A percentile compares a stretch with the other conserved stretches of the same genome.
These are phyloP conservation scores for Ustilago bromivora DNA, from an alignment of 1,284 basidiomycete species.

Conservation along the genomic window DNA sequence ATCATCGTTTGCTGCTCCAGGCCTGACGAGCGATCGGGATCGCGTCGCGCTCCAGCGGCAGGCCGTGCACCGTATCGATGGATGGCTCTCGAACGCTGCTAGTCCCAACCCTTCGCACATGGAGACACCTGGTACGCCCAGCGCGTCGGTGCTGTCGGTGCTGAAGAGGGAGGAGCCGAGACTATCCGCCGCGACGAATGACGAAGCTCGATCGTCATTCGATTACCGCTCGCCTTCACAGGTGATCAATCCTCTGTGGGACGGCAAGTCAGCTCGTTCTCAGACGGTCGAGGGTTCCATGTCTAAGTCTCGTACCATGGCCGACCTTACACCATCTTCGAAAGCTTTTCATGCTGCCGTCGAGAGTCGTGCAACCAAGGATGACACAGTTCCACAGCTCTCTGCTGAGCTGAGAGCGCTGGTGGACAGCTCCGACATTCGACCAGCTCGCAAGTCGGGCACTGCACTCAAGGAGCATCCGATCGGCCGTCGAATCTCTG, in stretches of 20 bases:
- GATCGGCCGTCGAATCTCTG: conserved; percentile 43
- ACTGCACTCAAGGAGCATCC: conserved; percentile 55
- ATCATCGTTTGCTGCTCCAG: conserved; percentile 17
- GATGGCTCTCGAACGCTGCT: conserved; percentile 53
- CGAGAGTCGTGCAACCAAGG: conserved; percentile 2
- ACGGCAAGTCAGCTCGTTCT: conserved; percentile 22
- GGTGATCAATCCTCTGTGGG: conserved; percentile 41
- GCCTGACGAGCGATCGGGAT: conserved; percentile 34
- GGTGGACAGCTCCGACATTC: conserved; percentile 44
- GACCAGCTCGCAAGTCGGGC: conserved; percentile 47
- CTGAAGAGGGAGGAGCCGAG: conserved; percentile 26
- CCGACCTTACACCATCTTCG: conserved; percentile 26
- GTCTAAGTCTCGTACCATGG: conserved; percentile 41
- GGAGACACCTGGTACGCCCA: conserved; percentile 54
- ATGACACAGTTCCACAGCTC: conserved; percentile 47
- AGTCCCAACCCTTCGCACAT: conserved; percentile 35
- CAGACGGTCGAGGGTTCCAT: conserved; percentile 4
- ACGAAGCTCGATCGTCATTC: conserved; percentile 22
- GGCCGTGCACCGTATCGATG: conserved; percentile 54
- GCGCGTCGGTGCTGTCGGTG: conserved; percentile 51
- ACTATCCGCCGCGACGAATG: neutral
- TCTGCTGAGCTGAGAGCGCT: conserved; percentile 57
- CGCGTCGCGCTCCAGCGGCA: conserved; percentile 46
- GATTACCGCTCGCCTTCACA: conserved; percentile 42
- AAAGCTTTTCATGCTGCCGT: conserved; percentile 15